Evolutionary conservation across 768 basidiomycete species (phyloP).

Genomic region (Termitomyces sp.): DNA sequence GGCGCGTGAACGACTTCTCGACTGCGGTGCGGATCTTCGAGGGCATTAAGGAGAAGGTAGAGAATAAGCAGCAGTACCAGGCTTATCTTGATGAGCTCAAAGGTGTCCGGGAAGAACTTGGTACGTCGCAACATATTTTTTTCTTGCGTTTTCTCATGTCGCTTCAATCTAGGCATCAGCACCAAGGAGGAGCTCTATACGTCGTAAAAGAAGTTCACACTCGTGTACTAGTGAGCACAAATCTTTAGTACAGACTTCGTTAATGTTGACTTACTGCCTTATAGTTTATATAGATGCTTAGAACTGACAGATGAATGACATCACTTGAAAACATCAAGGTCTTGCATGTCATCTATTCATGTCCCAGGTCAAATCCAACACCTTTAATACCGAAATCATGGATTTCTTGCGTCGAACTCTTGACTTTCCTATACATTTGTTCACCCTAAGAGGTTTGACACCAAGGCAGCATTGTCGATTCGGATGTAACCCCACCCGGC

Average conservation of each 20-base stretch:
- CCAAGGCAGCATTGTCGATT: background rate
- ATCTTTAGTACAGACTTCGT: too few relatives aligned
- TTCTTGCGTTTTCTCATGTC: background rate
- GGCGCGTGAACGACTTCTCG: conserved; percentile 94
- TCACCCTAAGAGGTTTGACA: background rate
- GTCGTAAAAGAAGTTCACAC: conserved; percentile 20
- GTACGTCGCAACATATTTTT: conserved; percentile 34
- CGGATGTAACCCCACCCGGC: too few relatives aligned
- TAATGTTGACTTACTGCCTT: background rate
- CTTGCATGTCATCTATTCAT: background rate
- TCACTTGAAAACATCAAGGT: conserved; percentile 2
- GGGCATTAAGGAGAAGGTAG: conserved; percentile 95
- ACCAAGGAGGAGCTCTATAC: conserved; percentile 42
- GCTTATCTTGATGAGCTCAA: conserved; percentile 90
- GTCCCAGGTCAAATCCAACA: background rate
- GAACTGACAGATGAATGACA: conserved; percentile 9
- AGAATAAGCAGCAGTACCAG: conserved; percentile 94
- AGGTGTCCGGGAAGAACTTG: conserved; percentile 84
- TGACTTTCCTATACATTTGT: background rate
- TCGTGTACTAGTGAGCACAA: conserved; percentile 7
- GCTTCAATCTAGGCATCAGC: conserved; percentile 25
- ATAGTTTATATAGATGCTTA: conserved; percentile 14
- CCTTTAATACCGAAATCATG: background rate
- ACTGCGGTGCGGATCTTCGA: conserved; percentile 96
- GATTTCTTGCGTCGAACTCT: background rate